Evolutionary conservation across 331 rosid genomes (phyloP), one percentile per base, ranked within the genome.

Genomic region (Stylosanthes scabra): DNA sequence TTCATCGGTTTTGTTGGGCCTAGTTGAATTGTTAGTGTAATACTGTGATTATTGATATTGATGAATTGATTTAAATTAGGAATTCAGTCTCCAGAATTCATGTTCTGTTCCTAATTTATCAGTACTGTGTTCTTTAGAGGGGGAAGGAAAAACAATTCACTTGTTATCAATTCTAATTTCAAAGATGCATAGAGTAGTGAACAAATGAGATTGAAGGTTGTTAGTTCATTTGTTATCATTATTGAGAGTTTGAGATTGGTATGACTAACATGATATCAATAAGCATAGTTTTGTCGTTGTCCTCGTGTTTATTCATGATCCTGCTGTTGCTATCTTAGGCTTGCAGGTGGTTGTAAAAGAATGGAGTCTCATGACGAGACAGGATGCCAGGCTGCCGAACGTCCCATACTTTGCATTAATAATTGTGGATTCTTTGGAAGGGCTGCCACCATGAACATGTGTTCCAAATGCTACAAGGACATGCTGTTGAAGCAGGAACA

Each of bases 381-480:
- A 9, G 86, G 90, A 77, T 88, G 90, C 87, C 88, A 88, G 78
- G 82, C 90, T 52, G 88, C 78, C 5, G 88, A 86, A 8, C 78
- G 83, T 68, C 83, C 87, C 41, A 79, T 86, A 63, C 93, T 81
- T 61, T 87, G 87, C 70, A 54, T 81, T 54, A 86, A 88, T 54
- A 85, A 83, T 74, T 88, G 92, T 49, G 88, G 90, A 46, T 85
- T 88, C 76, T 88, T 88, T 20, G 93, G 93, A 56, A 77, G 93
- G 80, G 84, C 84, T 3, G 74, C 88, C 20, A 81, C 93, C 1
- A 83, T 83, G 90, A 83, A 88, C 64, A 81, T 88, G 90, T 88
- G 90, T 58, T 88, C 93, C 46, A 83, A 83, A 77, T 88, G 93
- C 71, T 85, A 83, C 79, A 83, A 86, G 69, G 93, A 81, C 79